Conservation (phyloP, 169 alveolate species). For the Pseudocohnilembus persalinus region DNA sequence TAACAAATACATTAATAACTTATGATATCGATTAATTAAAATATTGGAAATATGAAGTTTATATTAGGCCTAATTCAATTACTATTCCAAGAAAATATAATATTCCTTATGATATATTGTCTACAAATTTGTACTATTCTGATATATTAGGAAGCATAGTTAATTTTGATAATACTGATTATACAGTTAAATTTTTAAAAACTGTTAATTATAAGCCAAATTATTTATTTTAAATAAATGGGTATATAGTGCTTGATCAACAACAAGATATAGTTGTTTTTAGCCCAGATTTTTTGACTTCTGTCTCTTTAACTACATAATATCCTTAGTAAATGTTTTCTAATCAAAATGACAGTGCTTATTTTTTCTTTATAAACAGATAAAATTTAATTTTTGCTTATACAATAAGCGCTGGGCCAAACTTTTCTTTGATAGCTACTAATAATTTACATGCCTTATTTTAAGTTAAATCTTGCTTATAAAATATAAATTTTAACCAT, state of each 20-base stretch:
- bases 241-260: neutral
- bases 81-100: neutral
- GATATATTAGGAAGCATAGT: neutral
- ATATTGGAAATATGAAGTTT: neutral
- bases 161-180: neutral
- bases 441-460: too few species aligned
- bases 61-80: neutral
- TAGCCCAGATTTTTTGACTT: neutral
- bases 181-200: too few species aligned
- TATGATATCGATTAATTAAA: neutral
- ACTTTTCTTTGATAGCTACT: too few species aligned
- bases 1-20: neutral
- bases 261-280: neutral
- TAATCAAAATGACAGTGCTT: too few species aligned
- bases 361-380: too few species aligned
- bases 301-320: too few species aligned
- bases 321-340: too few species aligned
- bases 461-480: too few species aligned
- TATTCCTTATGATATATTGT: too few species aligned
- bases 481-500: neutral
- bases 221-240: neutral
- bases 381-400: too few species aligned
- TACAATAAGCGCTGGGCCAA: too few species aligned
- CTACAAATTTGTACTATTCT: neutral
- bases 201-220: neutral